Evolutionary conservation across 2,329 filamentous ascomycete genomes (phyloP), one percentile per base, ranked within the genome.

Genomic region (Cytospora chrysosperma): DNA sequence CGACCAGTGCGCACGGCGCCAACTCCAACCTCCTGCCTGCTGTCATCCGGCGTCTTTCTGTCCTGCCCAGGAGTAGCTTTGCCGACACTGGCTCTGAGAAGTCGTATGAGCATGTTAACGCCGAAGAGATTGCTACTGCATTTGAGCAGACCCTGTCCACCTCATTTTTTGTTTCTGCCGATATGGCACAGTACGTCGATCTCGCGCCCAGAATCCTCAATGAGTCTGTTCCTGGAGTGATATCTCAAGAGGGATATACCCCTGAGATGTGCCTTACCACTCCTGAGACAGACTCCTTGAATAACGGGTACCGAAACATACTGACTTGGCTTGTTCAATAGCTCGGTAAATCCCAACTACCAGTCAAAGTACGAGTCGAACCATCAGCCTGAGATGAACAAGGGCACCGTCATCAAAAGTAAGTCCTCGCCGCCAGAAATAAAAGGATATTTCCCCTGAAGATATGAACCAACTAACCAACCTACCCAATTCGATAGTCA

Each of bases 361-460:
- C 84, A 88, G 5, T 87, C 80, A 70, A 98, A 98, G 78, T 97
- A 98, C 78, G 95, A 99, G 79, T 78, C 87, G 40, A 90, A 92
- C 70, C 95, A 99, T 78, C 87, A 91, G 68, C 95, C 95, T 6
- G 89, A 93, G 77, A 96, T 99, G 85, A 99, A 99, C 83, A 91
- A 92, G 76, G 95, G 95, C 58, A 92, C 92, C 4, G 94, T 98
- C 53, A 93, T 99, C 81, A 99, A 99, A 80, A 66, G 64, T 61
- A 58, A 50, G 61, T 51, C 26, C 2, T 19, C 30, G 28, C 13
- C 43, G 3, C 43, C 5, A 0, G 32, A 34, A 13, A 15, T 13
- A 34, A 37, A 17, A 37, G 6, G 12, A 37, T 15, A 37, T 2
- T 37, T 1, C 5, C 4, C 7, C 3, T 37, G 13, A 17, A n/a